Base-by-base conservation (phyloP, 228 moss, liverwort and hornwort genomes). In the Sphagnum fallax region DNA sequence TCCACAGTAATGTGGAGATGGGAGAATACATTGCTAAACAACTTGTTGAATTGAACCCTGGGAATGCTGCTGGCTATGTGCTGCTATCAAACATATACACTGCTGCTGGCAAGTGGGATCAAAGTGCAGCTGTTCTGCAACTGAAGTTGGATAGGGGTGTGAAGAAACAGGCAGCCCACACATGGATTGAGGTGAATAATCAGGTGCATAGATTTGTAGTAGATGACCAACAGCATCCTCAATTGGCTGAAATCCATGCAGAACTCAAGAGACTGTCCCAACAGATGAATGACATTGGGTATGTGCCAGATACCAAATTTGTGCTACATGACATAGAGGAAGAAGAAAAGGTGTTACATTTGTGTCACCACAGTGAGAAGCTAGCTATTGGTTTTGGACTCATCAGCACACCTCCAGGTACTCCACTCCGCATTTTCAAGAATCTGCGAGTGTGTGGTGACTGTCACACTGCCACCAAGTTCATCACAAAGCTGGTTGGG, bases 401-500 rank as follows among this genome's bases (percentile, higher is more conserved):
- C 58, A 62, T 67, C n/a, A 64, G 63, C 71, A 75, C 80, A 51
- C 71, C 82, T 64, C 62, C 75, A 5, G 80, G 70, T 67, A 71
- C 77, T 65, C 52, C 75, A 16, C 15, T 86, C 64, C 77, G 75
- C 60, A 82, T 77, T 71, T 77, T 80, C 47, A 71, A 67, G 16
- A 77, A 78, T 61, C 16, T 75, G 16, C 71, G 75, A 48, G 62
- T 82, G 10, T 13, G 82, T 47, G 75, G 82, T 48, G 64, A 74
- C 5, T 75, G 86, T 70, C 86, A 86, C 75, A 69, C 70, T 61
- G 69, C 82, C 65, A n/a, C 80, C 68, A 75, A 74, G 52, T 86
- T 82, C 60, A 49, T 78, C 16, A 73, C 86, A 16, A 71, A 49
- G 63, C 48, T 65, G 11, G 73, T 67, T 14, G 48, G 52, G 48